Base-by-base conservation (phyloP, 495 filamentous ascomycete genomes). In the Neurospora sp. region DNA sequence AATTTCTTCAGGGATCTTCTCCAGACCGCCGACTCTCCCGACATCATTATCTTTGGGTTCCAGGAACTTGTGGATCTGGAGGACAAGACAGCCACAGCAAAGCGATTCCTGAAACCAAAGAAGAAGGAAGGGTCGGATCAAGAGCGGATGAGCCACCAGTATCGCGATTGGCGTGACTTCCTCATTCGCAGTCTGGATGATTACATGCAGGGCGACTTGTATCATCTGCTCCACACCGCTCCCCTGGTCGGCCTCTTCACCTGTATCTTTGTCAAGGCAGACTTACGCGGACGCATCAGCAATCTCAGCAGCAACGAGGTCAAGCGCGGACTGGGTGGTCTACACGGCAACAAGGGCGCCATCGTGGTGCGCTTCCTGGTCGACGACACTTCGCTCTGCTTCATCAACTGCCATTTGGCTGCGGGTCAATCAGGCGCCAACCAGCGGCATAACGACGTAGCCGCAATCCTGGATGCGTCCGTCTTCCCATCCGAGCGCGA, bases 261-360 rank as follows among this genome's bases (percentile, higher is more conserved):
- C 69, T 97, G 94, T 81, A 89, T 98, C 69, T 98, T 99, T 77
- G 92, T 98, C 70, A 96, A 92, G 78, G 86, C 92, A 10, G 89
- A 90, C 35, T 88, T 94, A 69, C 90, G 92, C 20, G 85, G 87
- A 41, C 88, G 90, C 31, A 92, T 98, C 79, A 90, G 88, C 70
- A 92, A 92, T 76, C 82, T 99, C 69, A 89, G 86, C 75, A 90
- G 88, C 39, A 88, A 92, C 39, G 93, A 98, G 78, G 89, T 99
- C 73, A 99, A 99, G 82, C 90, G 94, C 40, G 96, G 96, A 62
- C 93, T 99, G 90, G 94, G 94, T 71, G 96, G 96, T 54, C 83
- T 93, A 66, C 92, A 97, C 77, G 96, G 96, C 0, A 99, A 99
- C 83, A 99, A 99, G 86, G 94, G 94, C 72, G 95, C 95, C n/a